These are phyloP conservation scores for Xylariaceae sp. DNA, from an alignment of 2,329 filamentous ascomycete species.

Conservation along the genomic window DNA sequence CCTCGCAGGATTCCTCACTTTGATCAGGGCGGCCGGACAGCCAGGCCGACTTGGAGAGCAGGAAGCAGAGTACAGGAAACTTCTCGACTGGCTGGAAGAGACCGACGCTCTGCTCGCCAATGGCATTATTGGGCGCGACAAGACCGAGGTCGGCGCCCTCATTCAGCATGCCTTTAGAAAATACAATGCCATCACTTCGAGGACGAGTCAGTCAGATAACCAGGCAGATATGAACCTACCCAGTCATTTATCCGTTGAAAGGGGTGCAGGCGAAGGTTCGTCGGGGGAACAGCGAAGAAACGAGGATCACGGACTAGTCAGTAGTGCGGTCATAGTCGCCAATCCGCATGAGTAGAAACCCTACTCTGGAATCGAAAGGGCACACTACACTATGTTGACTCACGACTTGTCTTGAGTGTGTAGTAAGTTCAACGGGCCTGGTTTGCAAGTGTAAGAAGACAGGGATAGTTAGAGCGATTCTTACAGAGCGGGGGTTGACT, in stretches of 20 bases:
- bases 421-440: too few species aligned
- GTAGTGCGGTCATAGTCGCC: not conserved
- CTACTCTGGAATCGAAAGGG: too few species aligned
- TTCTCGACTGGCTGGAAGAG: not conserved
- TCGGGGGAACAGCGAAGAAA: not conserved
- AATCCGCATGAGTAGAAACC: too few species aligned
- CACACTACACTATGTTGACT: too few species aligned
- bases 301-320: not conserved
- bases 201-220: not conserved
- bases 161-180: not conserved
- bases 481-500: too few species aligned
- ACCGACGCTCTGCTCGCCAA: not conserved
- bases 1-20: not conserved
- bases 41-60: not conserved
- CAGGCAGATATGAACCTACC: not conserved
- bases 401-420: too few species aligned
- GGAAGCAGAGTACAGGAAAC: not conserved
- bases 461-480: too few species aligned
- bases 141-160: not conserved
- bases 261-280: not conserved
- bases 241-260: not conserved
- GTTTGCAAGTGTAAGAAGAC: too few species aligned
- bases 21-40: not conserved
- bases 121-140: not conserved
- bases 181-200: not conserved